Conservation (phyloP, 768 basidiomycete species). For the Lactarius hatsudake region DNA sequence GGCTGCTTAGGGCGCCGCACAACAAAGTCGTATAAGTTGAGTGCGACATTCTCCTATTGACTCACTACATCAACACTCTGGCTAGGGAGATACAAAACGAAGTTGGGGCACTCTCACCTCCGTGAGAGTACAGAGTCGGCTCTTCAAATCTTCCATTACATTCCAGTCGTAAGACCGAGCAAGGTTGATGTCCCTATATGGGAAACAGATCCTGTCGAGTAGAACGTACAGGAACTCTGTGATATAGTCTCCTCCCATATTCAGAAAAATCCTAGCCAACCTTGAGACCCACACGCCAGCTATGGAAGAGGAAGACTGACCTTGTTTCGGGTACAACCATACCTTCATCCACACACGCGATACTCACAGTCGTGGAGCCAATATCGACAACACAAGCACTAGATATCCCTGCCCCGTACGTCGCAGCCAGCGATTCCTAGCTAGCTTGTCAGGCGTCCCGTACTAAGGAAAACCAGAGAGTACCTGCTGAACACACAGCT, state of each 20-base stretch:
- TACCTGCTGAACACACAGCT: constrained; percentile 90
- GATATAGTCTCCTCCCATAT: constrained; percentile 93
- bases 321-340: constrained; percentile 83
- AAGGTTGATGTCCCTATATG: constrained; percentile 82
- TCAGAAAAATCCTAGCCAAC: constrained; percentile 66
- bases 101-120: constrained; percentile 56
- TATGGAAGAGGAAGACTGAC: constrained; percentile 39
- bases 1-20: constrained; percentile 72
- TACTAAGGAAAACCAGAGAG: constrained; percentile 1
- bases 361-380: constrained; percentile 77
- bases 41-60: constrained; percentile 76
- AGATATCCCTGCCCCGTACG: constrained; percentile 92
- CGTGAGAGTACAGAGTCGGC: constrained; percentile 75
- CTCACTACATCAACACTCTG: not conserved
- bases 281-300: not conserved
- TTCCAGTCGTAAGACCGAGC: constrained; percentile 80
- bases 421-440: constrained; percentile 89
- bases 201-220: constrained; percentile 78
- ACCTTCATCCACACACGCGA: constrained; percentile 95
- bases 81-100: constrained; percentile 1
- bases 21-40: constrained; percentile 88
- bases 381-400: constrained; percentile 96
- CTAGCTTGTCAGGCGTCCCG: constrained; percentile 6
- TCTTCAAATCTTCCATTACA: constrained; percentile 89
- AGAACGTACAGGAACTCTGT: constrained; percentile 84